Percentiles rank a stretch among this genome's conserved stretches.
These are phyloP conservation scores for Lasiodiplodia citricola DNA, from an alignment of 2,329 filamentous ascomycete genomes.

Conservation along the genomic window DNA sequence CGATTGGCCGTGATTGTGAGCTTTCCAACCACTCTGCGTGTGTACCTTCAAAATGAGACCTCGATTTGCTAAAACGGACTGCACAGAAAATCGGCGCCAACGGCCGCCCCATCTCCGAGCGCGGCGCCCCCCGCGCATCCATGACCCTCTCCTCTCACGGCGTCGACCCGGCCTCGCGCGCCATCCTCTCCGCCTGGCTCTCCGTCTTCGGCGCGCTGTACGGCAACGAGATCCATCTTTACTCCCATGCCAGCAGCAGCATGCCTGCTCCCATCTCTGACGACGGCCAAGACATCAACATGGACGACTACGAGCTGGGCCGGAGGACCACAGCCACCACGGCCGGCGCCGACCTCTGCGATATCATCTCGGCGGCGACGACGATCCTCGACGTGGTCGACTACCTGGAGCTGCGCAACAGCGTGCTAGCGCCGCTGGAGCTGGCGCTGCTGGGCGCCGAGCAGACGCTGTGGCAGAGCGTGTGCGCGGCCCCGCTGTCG, in stretches of 20 bases:
- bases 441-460: slow-evolving; percentile 54
- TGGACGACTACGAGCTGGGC: background rate
- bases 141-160: slow-evolving; percentile 31
- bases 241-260: background rate
- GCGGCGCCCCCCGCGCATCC: slow-evolving; percentile 29
- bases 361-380: slow-evolving; percentile 48
- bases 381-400: slow-evolving; percentile 53
- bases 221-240: slow-evolving; percentile 47
- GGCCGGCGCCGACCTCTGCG: slow-evolving; percentile 43
- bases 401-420: slow-evolving; percentile 49
- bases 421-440: slow-evolving; percentile 54
- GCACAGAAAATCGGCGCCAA: slow-evolving; percentile 44
- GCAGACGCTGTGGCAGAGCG: slow-evolving; percentile 52
- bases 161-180: slow-evolving; percentile 30
- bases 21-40: background rate
- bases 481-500: slow-evolving; percentile 48
- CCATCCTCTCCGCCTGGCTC: slow-evolving; percentile 46
- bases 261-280: background rate
- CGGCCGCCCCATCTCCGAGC: slow-evolving; percentile 36
- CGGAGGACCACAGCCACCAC: slow-evolving; percentile 29
- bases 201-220: slow-evolving; percentile 55
- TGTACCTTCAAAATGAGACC: too few relatives aligned
- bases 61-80: background rate
- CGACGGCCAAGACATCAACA: background rate
- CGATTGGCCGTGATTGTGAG: background rate